Evolutionary conservation across 768 basidiomycete genomes (phyloP), one percentile per base, ranked within the genome.

Genomic region (Podaxis sp.): DNA sequence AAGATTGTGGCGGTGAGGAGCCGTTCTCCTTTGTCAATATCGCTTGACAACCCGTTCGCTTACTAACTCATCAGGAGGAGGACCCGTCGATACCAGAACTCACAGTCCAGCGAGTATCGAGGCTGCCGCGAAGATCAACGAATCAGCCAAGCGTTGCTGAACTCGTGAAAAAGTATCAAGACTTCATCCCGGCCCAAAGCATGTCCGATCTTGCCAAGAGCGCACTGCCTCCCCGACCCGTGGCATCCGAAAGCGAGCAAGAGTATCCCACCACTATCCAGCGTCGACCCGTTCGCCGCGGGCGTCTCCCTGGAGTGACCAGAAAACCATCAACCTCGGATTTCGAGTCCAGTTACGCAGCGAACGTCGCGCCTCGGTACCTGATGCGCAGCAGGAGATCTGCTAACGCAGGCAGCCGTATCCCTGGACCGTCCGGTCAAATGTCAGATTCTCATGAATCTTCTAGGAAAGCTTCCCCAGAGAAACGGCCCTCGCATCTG

Each of bases 271-370:
- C 77, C 20, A 72, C 74, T 38, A 59, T 74, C 30, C 75, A 71
- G 40, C 73, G 73, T 60, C 82, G 81, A 17, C 70, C 78, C 4
- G 59, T 77, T 20, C 82, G 86, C 40, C 80, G 70, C 66, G 78
- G 78, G 37, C 80, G 84, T 62, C 84, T 86, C 68, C 82, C 61
- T 40, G 61, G 54, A 36, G 12, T 56, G 24, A 80, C 41, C 13
- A 82, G 79, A 70, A 86, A 86, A 65, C 75, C 85, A 41, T 88
- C 89, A 8, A 80, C 81, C 10, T 96, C 95, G 5, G 95, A 96
- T 71, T 93, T 93, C 58, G 95, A 96, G 75, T 86, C 90, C 60
- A 87, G 95, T 52, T 96, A 96, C 75, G 94, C 95, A 3, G 91
- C 89, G n/a, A 95, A 95, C 70, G 87, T 95, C 62, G 94, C 93